Evolutionary conservation across 768 basidiomycete genomes (phyloP), one percentile per base, ranked within the genome.

Genomic region (Auricularia sp.): DNA sequence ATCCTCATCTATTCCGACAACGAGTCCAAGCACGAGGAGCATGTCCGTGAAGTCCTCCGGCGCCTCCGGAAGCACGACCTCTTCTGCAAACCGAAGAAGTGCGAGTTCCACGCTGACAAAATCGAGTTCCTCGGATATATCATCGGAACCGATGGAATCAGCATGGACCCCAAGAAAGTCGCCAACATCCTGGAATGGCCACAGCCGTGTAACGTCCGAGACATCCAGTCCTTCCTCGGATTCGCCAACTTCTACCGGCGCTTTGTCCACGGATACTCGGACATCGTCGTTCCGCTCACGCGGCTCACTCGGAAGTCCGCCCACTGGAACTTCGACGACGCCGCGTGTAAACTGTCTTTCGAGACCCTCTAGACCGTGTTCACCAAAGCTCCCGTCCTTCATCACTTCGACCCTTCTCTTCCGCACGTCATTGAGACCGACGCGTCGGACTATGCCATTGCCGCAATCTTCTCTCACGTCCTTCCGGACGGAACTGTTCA

Each of bases 1-100:
- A 78, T 80, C 64, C 72, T 81, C 8, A 77, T 81, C 34, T 82
- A 76, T 64, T 80, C 79, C 44, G 54, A 68, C 14, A 66, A 67
- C 14, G 68, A 65, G 29, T 68, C 72, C n/a, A 71, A 79, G 29
- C 79, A 81, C 61, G 66, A 71, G n/a, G 34, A 62, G 3, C 74
- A 75, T 34, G 75, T 79, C 47, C 64, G 66, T 16, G 60, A 70
- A 36, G 72, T 80, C 8, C 72, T 81, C 16, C 65, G 77, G 39
- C 64, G 70, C 4, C 71, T 80, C 11, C 62, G 67, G 1, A 39
- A 62, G 7, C 33, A 36, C 44, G 56, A 67, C 39, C 72, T 80
- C 8, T 78, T 63, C 62, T 71, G 66, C 1, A 76, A 77, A 66
- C 71, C 72, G 0, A 71, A 77, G 61, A 80, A 80, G 66, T 79